Conservation (phyloP, 1,139 yeast genomes). For the Candida sp. region DNA sequence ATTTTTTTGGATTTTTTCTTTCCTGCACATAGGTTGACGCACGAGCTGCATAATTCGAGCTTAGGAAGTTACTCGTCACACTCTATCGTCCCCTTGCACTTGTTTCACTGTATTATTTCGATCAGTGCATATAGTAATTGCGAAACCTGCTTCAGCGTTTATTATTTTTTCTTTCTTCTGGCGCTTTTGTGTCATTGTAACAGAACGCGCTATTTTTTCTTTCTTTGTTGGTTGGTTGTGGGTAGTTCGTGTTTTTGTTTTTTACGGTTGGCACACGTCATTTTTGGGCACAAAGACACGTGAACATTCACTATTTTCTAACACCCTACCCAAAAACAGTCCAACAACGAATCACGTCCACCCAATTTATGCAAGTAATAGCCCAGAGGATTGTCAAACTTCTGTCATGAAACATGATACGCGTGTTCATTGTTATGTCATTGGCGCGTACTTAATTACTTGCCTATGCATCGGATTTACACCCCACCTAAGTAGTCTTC, state of each 20-base stretch:
- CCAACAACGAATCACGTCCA: too few species aligned
- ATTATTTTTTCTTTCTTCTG: not conserved
- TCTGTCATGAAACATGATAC: too few species aligned
- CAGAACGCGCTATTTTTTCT: not conserved
- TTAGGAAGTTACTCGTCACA: too few species aligned
- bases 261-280: not conserved
- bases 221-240: not conserved
- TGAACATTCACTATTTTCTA: not conserved
- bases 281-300: not conserved
- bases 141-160: too few species aligned
- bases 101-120: not conserved
- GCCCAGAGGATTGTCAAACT: not conserved
- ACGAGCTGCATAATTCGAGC: too few species aligned
- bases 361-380: not conserved
- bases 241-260: not conserved
- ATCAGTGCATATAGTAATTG: not conserved
- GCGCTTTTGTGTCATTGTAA: not conserved
- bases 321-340: not conserved
- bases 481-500: slow-evolving; percentile 24
- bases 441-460: too few species aligned
- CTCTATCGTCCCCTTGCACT: not conserved
- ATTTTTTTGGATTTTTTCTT: too few species aligned
- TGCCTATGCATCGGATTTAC: not conserved
- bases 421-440: too few species aligned
- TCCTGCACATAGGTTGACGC: too few species aligned